Conservation (phyloP, 2,329 filamentous ascomycete species). For the Penicillium frequentans region DNA sequence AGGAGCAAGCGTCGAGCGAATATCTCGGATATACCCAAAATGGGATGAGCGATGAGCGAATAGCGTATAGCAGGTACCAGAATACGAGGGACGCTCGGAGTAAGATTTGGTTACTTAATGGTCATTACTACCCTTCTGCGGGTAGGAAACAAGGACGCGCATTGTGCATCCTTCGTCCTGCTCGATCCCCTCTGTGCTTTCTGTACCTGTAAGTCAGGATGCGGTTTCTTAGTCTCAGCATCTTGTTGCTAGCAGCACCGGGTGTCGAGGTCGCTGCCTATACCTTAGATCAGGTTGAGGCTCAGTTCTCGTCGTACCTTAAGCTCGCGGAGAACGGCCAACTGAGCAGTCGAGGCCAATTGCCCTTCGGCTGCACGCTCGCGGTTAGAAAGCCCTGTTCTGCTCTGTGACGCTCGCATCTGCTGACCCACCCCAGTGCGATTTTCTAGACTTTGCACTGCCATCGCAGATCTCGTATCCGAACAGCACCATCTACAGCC, state of each 20-base stretch:
- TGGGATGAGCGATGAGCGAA: too few relatives aligned
- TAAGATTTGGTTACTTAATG: neutral
- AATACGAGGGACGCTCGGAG: neutral
- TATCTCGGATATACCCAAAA: neutral
- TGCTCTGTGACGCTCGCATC: neutral
- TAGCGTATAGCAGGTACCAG: neutral
- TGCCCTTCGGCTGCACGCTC: neutral
- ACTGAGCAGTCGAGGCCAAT: neutral
- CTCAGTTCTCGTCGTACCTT: neutral
- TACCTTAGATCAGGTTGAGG: neutral
- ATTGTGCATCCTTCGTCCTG: neutral
- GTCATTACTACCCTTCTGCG: neutral
- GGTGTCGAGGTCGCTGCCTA: neutral
- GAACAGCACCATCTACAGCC: slow-evolving; percentile 18
- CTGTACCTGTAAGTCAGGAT: neutral
- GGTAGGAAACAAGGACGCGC: neutral
- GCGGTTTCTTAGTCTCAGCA: neutral
- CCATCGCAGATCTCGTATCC: slow-evolving; percentile 13
- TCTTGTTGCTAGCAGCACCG: neutral
- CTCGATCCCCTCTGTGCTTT: neutral
- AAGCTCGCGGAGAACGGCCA: neutral
- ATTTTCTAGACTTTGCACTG: neutral
- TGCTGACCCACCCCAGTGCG: neutral
- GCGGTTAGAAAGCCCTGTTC: neutral
- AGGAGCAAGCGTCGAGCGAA: neutral